Evolutionary conservation across 2,329 filamentous ascomycete species (phyloP).

Genomic region (Macrophomina phaseolina): DNA sequence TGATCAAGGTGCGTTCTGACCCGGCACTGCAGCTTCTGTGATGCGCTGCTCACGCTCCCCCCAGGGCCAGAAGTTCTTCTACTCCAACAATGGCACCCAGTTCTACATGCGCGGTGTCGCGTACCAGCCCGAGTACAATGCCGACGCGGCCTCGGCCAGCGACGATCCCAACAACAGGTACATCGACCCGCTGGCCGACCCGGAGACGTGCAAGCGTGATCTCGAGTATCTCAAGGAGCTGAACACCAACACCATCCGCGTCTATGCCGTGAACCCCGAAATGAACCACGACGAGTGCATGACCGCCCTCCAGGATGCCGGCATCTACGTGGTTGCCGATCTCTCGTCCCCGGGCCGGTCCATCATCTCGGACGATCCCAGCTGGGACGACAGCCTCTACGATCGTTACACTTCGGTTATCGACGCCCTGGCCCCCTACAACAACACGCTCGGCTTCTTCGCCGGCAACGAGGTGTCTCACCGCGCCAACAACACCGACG

Average conservation of each 20-base stretch:
- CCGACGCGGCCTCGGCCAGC: conserved; percentile 58
- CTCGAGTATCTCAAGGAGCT: conserved; percentile 80
- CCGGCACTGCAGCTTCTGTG: background rate
- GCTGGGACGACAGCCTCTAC: conserved; percentile 81
- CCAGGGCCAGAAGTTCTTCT: conserved; percentile 86
- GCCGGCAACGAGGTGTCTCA: conserved; percentile 98
- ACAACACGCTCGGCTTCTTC: conserved; percentile 96
- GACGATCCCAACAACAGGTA: conserved; percentile 55
- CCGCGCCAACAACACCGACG: conserved; percentile 84
- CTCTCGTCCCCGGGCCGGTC: conserved; percentile 80
- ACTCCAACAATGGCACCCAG: conserved; percentile 77
- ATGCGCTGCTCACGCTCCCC: conserved; percentile 28
- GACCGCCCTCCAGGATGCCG: conserved; percentile 77
- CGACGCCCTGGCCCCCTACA: conserved; percentile 80
- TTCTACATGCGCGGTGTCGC: conserved; percentile 87
- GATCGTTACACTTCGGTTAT: conserved; percentile 82
- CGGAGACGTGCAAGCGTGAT: conserved; percentile 77
- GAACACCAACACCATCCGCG: conserved; percentile 90
- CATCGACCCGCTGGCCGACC: conserved; percentile 81
- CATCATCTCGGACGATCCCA: conserved; percentile 80
- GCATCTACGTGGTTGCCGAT: conserved; percentile 96
- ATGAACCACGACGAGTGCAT: conserved; percentile 84
- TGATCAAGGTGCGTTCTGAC: conserved; percentile 66
- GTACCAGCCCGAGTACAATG: conserved; percentile 80
- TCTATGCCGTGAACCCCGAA: conserved; percentile 87